Evolutionary conservation across 805 yeast genomes (phyloP), one percentile per base, ranked within the genome.

Genomic region (Candida tibetensis): DNA sequence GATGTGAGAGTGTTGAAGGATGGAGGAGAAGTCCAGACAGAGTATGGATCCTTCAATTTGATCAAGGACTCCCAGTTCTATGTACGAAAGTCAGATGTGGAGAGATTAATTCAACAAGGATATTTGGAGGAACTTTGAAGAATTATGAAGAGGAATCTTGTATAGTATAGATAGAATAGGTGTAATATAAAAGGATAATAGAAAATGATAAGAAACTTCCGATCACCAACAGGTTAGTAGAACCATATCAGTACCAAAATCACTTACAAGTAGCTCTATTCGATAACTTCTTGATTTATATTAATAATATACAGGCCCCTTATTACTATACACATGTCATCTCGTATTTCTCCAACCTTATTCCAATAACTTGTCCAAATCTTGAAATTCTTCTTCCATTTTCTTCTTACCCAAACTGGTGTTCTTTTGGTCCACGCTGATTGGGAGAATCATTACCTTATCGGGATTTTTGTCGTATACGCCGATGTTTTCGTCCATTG

Each of bases 11-110:
- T 91, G 5, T 62, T 91, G 36, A 85, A 85, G 57, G 95, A 91
- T 52, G 97, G 95, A 0, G 99, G 99, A 1, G 98, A 93, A 56
- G 88, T 91, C 25, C 96, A 90, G 55, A 93, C 99, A 0, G 99
- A 91, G 58, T 91, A 91, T 52, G 99, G 97, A 16, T 96, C 88
- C 3, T 89, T 93, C 65, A 90, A 90, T 52, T 66, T 93, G 47
- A 86, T 95, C 2, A 91, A 90, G 53, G 91, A 91, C 58, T 85
- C 96, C 2, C 98, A 93, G 55, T 90, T 91, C 55, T 91, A 85
- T 55, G 97, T 91, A 14, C 72, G 99, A 41, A 91, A 87, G 49
- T 82, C 93, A 0, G 99, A 93, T 54, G 99, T 93, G 5, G 97
- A 91, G 55, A 68, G 97, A 36, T 69, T 93, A 42, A 86, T 93